These are phyloP conservation scores for Conringia planisiliqua DNA, from an alignment of 345 rosid genomes.

Conservation along the genomic window DNA sequence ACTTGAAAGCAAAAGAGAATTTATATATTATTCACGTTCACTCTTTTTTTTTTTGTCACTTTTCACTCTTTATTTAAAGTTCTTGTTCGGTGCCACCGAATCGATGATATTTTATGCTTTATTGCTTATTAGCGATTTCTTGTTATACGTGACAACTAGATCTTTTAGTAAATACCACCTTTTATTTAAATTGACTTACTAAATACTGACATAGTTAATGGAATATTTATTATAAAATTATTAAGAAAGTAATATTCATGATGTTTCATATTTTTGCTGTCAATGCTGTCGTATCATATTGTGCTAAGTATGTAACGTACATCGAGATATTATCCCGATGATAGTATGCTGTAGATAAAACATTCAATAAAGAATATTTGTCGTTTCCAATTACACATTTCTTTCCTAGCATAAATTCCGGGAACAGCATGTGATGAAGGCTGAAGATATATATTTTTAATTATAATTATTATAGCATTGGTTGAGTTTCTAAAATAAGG, in stretches of 20 bases:
- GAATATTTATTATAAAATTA: background rate
- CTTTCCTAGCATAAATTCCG: background rate
- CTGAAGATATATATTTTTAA: background rate
- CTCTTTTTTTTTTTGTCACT: background rate
- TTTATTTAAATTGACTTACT: background rate
- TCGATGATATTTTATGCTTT: background rate
- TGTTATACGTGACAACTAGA: background rate
- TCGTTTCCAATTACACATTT: background rate
- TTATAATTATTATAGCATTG: too few species aligned
- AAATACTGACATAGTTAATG: background rate
- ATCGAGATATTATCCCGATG: background rate
- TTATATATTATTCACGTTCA: background rate
- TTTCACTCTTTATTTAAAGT: background rate
- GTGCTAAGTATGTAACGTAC: background rate
- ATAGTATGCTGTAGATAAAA: background rate
- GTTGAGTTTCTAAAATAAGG: too few species aligned
- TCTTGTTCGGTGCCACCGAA: background rate
- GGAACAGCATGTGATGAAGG: slow-evolving; percentile 21
- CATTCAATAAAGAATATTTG: slow-evolving; percentile 16
- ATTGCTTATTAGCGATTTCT: background rate
- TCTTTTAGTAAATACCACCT: too few species aligned
- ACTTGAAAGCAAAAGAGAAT: background rate
- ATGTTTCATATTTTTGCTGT: background rate
- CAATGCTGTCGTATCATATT: background rate
- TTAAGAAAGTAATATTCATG: background rate